phyloP scores from a whole-genome alignment of 2,329 filamentous ascomycete genomes.

The Alternaria infectoria region DNA sequence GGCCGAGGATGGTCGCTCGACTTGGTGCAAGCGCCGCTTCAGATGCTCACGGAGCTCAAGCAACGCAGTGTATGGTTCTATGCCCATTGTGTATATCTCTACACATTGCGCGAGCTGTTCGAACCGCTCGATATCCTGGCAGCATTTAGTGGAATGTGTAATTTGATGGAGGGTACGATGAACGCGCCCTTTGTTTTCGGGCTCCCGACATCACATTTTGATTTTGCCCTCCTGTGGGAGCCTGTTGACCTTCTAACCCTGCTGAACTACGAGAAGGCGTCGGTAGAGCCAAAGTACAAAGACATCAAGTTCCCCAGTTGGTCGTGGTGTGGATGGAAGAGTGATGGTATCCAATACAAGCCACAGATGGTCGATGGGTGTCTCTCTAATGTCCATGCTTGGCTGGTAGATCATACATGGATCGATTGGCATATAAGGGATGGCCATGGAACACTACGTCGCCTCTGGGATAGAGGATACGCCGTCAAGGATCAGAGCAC shows the following conservation, averaged over 20 bases:
- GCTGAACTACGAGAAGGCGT: fast-evolving
- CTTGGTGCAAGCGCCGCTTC: neutral
- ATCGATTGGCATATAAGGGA: neutral
- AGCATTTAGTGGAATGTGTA: neutral
- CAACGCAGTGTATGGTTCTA: neutral
- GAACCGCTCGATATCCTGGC: neutral
- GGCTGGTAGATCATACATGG: neutral
- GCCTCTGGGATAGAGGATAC: neutral
- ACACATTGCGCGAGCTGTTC: neutral
- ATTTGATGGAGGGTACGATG: neutral
- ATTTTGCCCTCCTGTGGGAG: neutral
- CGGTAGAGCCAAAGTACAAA: neutral
- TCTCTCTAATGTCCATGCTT: neutral
- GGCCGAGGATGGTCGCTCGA: neutral
- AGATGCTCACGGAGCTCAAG: neutral
- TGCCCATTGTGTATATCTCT: neutral
- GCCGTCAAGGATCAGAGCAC: fast-evolving
- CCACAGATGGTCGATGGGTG: neutral
- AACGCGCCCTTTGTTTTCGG: neutral
- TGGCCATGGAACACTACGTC: neutral
- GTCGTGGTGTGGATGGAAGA: neutral
- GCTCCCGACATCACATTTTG: neutral
- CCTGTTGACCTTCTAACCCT: fast-evolving
- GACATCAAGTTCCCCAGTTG: neutral
- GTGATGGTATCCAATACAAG: neutral